Conservation (phyloP, 441 rosid species). For the Populus hybrid region DNA sequence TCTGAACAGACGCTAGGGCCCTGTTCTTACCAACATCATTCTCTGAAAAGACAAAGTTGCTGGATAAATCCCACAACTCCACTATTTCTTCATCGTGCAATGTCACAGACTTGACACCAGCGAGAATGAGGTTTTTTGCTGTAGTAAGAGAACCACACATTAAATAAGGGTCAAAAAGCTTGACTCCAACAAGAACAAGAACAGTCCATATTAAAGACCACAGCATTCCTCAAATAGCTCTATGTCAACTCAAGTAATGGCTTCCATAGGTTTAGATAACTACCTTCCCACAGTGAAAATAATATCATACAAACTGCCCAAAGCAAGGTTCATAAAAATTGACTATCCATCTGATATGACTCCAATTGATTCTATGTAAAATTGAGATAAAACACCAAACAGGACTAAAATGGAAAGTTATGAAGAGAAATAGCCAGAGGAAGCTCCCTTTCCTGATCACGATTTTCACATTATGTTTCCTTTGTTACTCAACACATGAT, state of each 20-base stretch:
- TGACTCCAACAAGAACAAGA: not conserved
- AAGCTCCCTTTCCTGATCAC: not conserved
- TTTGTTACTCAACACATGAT: not conserved
- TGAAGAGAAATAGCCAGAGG: not conserved
- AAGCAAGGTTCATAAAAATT: not conserved
- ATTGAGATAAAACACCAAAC: not conserved
- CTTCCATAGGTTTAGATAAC: not conserved
- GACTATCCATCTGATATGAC: not conserved
- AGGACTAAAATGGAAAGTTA: not conserved
- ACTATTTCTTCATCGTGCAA: constrained; percentile 76
- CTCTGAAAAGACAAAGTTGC: constrained; percentile 75
- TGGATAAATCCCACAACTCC: constrained; percentile 84
- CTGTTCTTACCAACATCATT: constrained; percentile 82
- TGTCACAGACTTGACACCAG: constrained; percentile 91
- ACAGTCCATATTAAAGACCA: not conserved
- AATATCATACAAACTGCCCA: not conserved
- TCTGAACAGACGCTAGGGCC: constrained; percentile 82
- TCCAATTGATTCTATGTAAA: not conserved
- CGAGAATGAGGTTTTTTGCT: constrained; percentile 94
- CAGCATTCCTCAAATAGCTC: not conserved
- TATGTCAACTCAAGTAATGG: not conserved
- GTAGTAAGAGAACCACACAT: constrained; percentile 18
- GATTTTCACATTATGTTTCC: not conserved
- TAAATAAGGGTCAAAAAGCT: not conserved
- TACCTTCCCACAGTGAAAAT: not conserved